Conservation (phyloP, 2,329 filamentous ascomycete species). For the Mycosphaerella sp. region DNA sequence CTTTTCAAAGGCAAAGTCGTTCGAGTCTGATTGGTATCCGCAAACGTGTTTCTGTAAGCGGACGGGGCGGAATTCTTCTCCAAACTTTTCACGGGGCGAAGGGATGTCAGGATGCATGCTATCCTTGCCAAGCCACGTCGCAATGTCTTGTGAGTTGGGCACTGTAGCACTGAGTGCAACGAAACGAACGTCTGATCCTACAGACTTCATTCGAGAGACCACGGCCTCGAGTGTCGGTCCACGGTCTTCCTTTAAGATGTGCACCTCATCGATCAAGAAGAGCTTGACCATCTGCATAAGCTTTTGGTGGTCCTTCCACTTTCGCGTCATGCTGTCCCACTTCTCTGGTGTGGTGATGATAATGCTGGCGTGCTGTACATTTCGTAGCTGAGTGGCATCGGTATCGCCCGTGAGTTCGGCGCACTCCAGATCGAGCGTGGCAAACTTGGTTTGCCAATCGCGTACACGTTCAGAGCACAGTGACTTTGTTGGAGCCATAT, state of each 20-base stretch:
- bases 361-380: slow-evolving; percentile 68
- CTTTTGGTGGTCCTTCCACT: slow-evolving; percentile 74
- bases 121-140: slow-evolving; percentile 68
- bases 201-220: slow-evolving; percentile 80
- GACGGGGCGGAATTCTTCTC: slow-evolving; percentile 74
- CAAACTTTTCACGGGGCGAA: slow-evolving; percentile 63
- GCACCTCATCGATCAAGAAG: slow-evolving; percentile 81
- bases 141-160: slow-evolving; percentile 75
- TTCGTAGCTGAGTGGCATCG: slow-evolving; percentile 57
- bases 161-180: slow-evolving; percentile 77
- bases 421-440: slow-evolving; percentile 59
- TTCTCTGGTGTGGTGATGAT: slow-evolving; percentile 88
- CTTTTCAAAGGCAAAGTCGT: slow-evolving; percentile 74
- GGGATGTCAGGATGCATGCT: slow-evolving; percentile 54
- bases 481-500: slow-evolving; percentile 79
- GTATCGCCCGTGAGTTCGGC: slow-evolving; percentile 80
- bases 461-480: slow-evolving; percentile 69
- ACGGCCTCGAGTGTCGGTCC: slow-evolving; percentile 78
- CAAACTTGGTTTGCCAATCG: slow-evolving; percentile 74
- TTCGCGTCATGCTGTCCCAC: slow-evolving; percentile 83
- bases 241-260: slow-evolving; percentile 73
- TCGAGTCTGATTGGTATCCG: slow-evolving; percentile 58
- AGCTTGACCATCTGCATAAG: slow-evolving; percentile 70
- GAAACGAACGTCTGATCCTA: slow-evolving; percentile 69
- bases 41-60: slow-evolving; percentile 70